Conservation (phyloP, 2,329 filamentous ascomycete species). For the Apiospora saccharicola region DNA sequence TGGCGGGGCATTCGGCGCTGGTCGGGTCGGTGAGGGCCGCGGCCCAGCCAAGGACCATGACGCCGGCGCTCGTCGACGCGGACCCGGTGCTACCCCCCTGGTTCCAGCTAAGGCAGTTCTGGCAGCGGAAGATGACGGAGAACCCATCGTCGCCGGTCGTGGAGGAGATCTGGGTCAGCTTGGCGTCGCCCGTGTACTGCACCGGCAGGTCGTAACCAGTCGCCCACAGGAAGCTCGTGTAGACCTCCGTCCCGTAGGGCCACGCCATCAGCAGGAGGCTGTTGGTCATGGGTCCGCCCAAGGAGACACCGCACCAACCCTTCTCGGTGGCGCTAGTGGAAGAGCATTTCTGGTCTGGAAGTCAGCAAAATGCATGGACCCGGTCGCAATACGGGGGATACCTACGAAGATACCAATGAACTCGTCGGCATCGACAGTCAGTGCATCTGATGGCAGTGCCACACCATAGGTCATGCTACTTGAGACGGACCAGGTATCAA, state of each 20-base stretch:
- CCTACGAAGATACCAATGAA: conserved; percentile 59
- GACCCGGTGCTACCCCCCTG: conserved; percentile 53
- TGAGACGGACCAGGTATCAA: conserved; percentile 57
- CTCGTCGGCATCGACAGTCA: conserved; percentile 57
- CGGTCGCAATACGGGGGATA: background rate
- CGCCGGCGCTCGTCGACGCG: conserved; percentile 52
- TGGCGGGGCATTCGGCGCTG: conserved; percentile 51
- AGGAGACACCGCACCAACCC: conserved; percentile 66
- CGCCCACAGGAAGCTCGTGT: conserved; percentile 65
- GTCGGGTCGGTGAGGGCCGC: conserved; percentile 54
- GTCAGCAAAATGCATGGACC: background rate
- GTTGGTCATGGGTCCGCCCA: conserved; percentile 65
- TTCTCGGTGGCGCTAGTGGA: conserved; percentile 52
- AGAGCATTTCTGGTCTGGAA: conserved; percentile 50
- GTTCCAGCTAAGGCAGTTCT: conserved; percentile 63
- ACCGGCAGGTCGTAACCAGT: conserved; percentile 66
- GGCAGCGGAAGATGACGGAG: conserved; percentile 70
- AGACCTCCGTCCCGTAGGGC: conserved; percentile 59
- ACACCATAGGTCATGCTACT: conserved; percentile 62
- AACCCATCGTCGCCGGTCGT: conserved; percentile 65
- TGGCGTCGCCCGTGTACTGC: conserved; percentile 67
- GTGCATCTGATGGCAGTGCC: conserved; percentile 58
- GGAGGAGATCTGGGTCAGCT: conserved; percentile 65
- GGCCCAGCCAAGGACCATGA: conserved; percentile 63
- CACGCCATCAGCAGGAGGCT: conserved; percentile 66